Conservation (phyloP, 106 monocot species). For the Iris macrosiphon region DNA sequence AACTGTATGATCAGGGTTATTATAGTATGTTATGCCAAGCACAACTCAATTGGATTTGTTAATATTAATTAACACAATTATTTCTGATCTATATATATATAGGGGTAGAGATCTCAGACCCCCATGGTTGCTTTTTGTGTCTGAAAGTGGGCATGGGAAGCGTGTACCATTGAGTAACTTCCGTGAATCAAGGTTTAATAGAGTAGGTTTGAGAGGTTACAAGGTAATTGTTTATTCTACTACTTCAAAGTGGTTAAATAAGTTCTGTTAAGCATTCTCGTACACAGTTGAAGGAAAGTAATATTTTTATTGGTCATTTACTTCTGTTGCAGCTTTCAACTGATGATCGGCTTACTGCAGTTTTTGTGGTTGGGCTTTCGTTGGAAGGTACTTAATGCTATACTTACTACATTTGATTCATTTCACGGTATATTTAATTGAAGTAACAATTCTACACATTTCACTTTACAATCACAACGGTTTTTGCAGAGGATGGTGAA, state of each 20-base stretch:
- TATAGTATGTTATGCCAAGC: no score
- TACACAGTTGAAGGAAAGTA: background rate
- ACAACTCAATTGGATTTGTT: no score
- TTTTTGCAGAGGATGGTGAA: conserved; percentile 73
- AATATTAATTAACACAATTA: no score
- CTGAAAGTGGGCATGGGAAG: conserved; percentile 90
- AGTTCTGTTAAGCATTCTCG: background rate
- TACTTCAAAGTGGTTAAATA: background rate
- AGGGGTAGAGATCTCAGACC: conserved; percentile 59
- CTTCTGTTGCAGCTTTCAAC: conserved; percentile 44
- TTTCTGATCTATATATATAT: no score
- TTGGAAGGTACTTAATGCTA: conserved; percentile 49
- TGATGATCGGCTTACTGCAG: conserved; percentile 77
- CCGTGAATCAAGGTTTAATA: conserved; percentile 61
- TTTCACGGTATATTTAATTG: background rate
- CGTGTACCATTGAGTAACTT: conserved; percentile 78
- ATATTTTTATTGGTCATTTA: background rate
- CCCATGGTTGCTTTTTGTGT: conserved; percentile 92
- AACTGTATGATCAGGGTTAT: no score
- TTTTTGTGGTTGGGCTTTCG: conserved; percentile 87
- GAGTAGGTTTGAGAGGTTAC: conserved; percentile 78
- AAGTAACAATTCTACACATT: background rate
- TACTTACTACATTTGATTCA: background rate
- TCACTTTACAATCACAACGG: background rate
- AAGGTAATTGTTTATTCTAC: conserved; percentile 43